Conservation (phyloP, 306 rosid genomes). For the Dalbergia oliveri region DNA sequence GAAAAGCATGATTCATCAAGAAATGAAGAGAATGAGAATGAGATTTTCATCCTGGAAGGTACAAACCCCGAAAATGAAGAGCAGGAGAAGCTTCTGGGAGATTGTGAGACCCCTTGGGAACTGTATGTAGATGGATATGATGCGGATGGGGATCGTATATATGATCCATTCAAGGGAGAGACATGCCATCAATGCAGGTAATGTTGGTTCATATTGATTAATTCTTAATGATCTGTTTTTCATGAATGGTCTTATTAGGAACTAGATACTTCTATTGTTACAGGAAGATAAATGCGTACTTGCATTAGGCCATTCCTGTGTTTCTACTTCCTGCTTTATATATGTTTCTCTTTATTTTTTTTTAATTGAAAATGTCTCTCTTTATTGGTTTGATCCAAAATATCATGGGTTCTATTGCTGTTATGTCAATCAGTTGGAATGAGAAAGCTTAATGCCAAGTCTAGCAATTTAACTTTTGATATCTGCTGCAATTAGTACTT, state of each 20-base stretch:
- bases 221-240: not conserved
- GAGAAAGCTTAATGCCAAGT: not conserved
- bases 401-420: slow-evolving; percentile 5
- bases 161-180: slow-evolving; percentile 69
- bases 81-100: slow-evolving; percentile 76
- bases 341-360: not conserved
- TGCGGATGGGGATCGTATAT: slow-evolving; percentile 66
- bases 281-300: slow-evolving; percentile 15
- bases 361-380: too few relatives aligned
- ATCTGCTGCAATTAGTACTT: slow-evolving; percentile 2
- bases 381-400: slow-evolving; percentile 5
- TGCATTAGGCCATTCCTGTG: not conserved
- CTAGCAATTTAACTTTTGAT: not conserved
- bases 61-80: slow-evolving; percentile 73
- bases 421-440: slow-evolving; percentile 7
- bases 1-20: not conserved
- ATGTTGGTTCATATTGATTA: not conserved
- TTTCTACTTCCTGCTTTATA: not conserved
- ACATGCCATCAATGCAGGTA: slow-evolving; percentile 93
- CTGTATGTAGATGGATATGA: slow-evolving; percentile 76
- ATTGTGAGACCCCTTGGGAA: slow-evolving; percentile 67
- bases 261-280: slow-evolving; percentile 26
- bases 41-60: slow-evolving; percentile 65
- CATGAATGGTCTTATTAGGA: slow-evolving; percentile 20
- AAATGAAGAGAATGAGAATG: slow-evolving; percentile 38